Evolutionary conservation across 2,329 filamentous ascomycete genomes (phyloP).

Genomic region (Aschersonia sp.): DNA sequence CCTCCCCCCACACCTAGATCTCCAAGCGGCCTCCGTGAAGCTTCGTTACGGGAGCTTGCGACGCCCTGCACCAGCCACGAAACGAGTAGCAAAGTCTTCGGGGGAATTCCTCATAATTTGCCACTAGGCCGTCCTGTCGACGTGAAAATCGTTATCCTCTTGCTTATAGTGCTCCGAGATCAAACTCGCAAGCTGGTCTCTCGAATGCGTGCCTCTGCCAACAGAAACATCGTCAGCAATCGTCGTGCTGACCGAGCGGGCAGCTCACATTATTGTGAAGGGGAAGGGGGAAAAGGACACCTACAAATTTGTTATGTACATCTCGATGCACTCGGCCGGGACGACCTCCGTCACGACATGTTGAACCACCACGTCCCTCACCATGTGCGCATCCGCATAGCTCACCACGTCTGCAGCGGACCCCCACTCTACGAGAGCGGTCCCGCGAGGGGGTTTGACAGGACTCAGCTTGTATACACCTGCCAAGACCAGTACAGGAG

Average conservation of each 20-base stretch:
- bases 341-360: slow-evolving; percentile 77
- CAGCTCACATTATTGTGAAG: background rate
- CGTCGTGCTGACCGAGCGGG: background rate
- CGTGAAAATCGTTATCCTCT: slow-evolving; percentile 52
- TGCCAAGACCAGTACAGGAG: slow-evolving; percentile 75
- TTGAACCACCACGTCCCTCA: slow-evolving; percentile 63
- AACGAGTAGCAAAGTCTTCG: too few species aligned
- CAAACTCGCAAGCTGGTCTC: slow-evolving; percentile 58
- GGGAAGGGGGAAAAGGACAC: background rate
- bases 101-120: slow-evolving; percentile 1
- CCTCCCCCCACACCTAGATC: too few species aligned
- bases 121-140: slow-evolving; percentile 22
- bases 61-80: too few species aligned
- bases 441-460: slow-evolving; percentile 71
- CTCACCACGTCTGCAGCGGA: slow-evolving; percentile 62
- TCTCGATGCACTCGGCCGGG: slow-evolving; percentile 57
- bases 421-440: slow-evolving; percentile 74
- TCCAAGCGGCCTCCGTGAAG: too few species aligned
- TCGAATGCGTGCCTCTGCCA: slow-evolving; percentile 48
- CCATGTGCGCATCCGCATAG: slow-evolving; percentile 66
- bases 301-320: slow-evolving; percentile 69
- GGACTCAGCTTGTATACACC: slow-evolving; percentile 92
- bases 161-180: slow-evolving; percentile 63
- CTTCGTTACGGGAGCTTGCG: too few species aligned
- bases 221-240: background rate